Evolutionary conservation across 257 asterid species (phyloP).

Genomic region (Rauvolfia tetraphylla): DNA sequence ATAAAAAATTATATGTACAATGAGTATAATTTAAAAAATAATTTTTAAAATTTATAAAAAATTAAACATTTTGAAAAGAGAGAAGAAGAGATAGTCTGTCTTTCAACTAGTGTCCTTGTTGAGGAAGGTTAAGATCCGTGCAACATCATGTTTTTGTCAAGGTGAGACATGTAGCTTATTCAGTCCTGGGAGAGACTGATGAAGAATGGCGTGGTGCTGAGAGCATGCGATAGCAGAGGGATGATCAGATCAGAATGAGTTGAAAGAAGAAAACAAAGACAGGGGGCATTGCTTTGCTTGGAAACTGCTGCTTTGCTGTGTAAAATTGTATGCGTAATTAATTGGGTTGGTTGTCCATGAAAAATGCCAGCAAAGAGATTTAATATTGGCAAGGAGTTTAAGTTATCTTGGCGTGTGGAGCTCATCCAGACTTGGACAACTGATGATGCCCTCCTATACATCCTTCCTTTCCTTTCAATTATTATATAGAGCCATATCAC

Average conservation of each 20-base stretch:
- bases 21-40: no score
- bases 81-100: no score
- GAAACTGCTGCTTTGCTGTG: not conserved
- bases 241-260: no score
- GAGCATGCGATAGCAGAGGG: no score
- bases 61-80: no score
- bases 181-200: not conserved
- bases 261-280: not conserved
- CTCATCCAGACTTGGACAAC: conserved; percentile 19
- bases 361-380: not conserved
- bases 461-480: not conserved
- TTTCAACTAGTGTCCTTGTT: not conserved
- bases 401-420: conserved; percentile 35
- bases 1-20: no score
- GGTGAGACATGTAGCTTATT: not conserved
- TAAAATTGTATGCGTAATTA: not conserved
- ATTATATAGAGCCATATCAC: no score
- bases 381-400: not conserved
- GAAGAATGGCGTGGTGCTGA: not conserved
- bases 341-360: conserved; percentile 8
- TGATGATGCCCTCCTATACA: not conserved
- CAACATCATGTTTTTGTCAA: not conserved
- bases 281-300: not conserved
- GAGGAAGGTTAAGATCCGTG: no score
- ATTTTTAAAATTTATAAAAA: no score